Percentiles rank a stretch among this genome's conserved stretches.
These are phyloP conservation scores for Aristolochia fimbriata DNA, from an alignment of 164 flowering plant species.

Conservation along the genomic window DNA sequence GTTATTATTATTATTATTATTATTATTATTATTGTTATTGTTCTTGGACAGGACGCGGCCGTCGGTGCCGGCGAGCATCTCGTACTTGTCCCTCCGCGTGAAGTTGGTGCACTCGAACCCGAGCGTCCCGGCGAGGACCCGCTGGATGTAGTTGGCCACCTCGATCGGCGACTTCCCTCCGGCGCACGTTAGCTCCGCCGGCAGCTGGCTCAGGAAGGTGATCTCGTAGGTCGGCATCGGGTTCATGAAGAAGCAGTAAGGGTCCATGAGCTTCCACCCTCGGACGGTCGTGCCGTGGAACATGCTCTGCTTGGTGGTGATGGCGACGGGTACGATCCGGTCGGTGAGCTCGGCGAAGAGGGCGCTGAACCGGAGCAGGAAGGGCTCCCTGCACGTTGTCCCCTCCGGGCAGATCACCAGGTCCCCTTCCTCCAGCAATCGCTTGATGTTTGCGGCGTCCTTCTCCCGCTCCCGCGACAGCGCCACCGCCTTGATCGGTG, in stretches of 20 bases:
- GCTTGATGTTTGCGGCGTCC: constrained; percentile 57
- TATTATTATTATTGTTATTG: too few species aligned
- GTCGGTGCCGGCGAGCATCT: constrained; percentile 35
- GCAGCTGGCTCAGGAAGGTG: constrained; percentile 67
- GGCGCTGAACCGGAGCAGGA: constrained; percentile 67
- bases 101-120: constrained; percentile 54
- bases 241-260: constrained; percentile 78
- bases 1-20: too few species aligned
- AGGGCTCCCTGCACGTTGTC: constrained; percentile 78
- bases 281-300: constrained; percentile 68
- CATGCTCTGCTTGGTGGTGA: constrained; percentile 48
- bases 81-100: constrained; percentile 55
- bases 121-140: constrained; percentile 32
- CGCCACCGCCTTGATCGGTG: constrained; percentile 75
- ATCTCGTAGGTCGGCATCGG: constrained; percentile 72
- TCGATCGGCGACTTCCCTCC: constrained; percentile 46
- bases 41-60: constrained; percentile 26
- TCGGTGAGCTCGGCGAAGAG: constrained; percentile 82
- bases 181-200: constrained; percentile 51
- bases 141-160: constrained; percentile 53
- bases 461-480: constrained; percentile 54
- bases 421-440: constrained; percentile 58
- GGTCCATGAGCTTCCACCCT: constrained; percentile 60
- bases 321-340: constrained; percentile 80
- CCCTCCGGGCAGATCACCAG: constrained; percentile 85